phyloP scores from a whole-genome alignment of 2,329 filamentous ascomycete genomes.

The Fusarium anguioides region DNA sequence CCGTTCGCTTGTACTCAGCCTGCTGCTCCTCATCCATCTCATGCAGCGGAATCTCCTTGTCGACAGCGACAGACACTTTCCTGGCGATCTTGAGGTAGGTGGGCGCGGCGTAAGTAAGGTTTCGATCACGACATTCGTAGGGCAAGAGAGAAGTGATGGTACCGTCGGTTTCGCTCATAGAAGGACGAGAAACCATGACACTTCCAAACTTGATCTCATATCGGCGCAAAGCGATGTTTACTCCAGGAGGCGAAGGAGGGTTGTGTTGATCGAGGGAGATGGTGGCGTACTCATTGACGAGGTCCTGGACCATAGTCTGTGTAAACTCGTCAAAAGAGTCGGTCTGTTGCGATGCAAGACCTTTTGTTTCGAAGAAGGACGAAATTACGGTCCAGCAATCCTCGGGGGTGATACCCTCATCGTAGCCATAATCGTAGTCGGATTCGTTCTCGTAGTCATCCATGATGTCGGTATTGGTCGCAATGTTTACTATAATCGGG shows the following conservation, averaged over 20 bases:
- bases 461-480: slow-evolving; percentile 53
- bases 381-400: slow-evolving; percentile 99
- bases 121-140: slow-evolving; percentile 94
- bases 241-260: slow-evolving; percentile 78
- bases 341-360: slow-evolving; percentile 95
- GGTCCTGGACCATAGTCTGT: slow-evolving; percentile 90
- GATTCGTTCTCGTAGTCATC: slow-evolving; percentile 67
- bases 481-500: not conserved
- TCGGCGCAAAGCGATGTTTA: slow-evolving; percentile 85
- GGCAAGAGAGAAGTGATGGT: slow-evolving; percentile 86
- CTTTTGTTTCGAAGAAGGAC: slow-evolving; percentile 95
- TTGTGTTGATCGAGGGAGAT: slow-evolving; percentile 95
- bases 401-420: slow-evolving; percentile 86
- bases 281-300: slow-evolving; percentile 90
- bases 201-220: slow-evolving; percentile 96
- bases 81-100: slow-evolving; percentile 91
- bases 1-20: slow-evolving; percentile 64
- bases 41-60: slow-evolving; percentile 73
- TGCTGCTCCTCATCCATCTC: slow-evolving; percentile 76
- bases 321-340: slow-evolving; percentile 99
- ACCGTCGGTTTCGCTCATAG: slow-evolving; percentile 93
- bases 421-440: slow-evolving; percentile 78
- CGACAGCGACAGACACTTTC: slow-evolving; percentile 84
- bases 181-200: slow-evolving; percentile 87
- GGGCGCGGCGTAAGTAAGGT: slow-evolving; percentile 93